Base-by-base conservation (phyloP, 2,329 filamentous ascomycete genomes). In the Scleromitrula shiraiana region DNA sequence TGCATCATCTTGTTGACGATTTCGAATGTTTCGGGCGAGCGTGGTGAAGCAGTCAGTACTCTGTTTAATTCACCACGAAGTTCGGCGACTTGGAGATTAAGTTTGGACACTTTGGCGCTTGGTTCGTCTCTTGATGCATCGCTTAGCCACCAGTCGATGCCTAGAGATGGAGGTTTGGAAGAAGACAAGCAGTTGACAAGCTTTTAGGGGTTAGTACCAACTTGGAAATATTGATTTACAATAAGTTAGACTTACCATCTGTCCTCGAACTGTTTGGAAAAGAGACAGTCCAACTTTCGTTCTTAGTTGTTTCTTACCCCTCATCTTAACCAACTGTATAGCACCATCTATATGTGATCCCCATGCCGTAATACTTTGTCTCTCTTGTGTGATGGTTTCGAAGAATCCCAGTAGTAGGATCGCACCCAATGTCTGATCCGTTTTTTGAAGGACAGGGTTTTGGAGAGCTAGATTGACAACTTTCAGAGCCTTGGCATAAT, bases 321-420 rank as follows among this genome's bases (percentile, higher is more conserved):
- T 71, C 8, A 73, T 70, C 59, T 75, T 77, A 45, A 79, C 75
- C 1, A 82, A 66, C 54, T 78, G 74, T 26, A 82, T 73, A n/a
- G 79, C 79, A 3, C 78, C 79, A 51, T 81, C 75, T n/a, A 77
- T 73, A 56, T 83, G 79, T 8, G 77, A 78, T 4, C 76, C 77
- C 79, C 79, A 83, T 2, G 77, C 76, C 47, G 74, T 65, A 59
- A 74, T 73, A 27, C 72, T 75, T 41, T 76, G 64, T 44, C 75
- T 71, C 50, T 72, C 74, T 10, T 75, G 73, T 0, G 73, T 73
- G 37, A 82, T 55, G 1, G 58, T 63, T 56, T 83, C 80, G 51
- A 78, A 83, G 19, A 82, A 65, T 0, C 78, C 76, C 22, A 83
- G 60, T 50, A 83, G 64, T 26, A 83, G 63, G 14, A 83, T 77